phyloP scores from a whole-genome alignment of 2,329 filamentous ascomycete species.

The Aquanectria penicillioides region DNA sequence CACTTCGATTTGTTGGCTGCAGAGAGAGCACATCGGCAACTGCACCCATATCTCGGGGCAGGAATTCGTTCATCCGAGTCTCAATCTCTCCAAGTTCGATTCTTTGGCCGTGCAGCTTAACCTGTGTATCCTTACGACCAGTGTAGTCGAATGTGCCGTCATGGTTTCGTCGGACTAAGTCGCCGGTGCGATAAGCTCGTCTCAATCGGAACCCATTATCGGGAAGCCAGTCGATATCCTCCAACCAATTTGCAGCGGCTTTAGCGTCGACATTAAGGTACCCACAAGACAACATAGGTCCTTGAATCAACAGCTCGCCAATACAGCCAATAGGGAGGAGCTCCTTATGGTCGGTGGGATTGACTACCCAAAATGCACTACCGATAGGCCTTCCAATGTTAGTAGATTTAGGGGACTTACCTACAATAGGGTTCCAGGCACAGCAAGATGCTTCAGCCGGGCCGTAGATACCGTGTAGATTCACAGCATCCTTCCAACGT shows the following conservation, averaged over 20 bases:
- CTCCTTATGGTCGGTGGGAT: slow-evolving; percentile 11
- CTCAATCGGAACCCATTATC: slow-evolving; percentile 26
- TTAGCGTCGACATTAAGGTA: slow-evolving; percentile 29
- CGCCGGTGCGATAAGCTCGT: slow-evolving; percentile 33
- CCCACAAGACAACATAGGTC: slow-evolving; percentile 37
- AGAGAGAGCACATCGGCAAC: slow-evolving; percentile 24
- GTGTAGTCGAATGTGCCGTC: slow-evolving; percentile 42
- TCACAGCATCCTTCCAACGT: slow-evolving; percentile 28
- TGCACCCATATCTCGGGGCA: slow-evolving; percentile 30
- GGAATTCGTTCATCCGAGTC: slow-evolving; percentile 24
- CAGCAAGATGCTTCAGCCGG: slow-evolving; percentile 28
- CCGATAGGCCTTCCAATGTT: slow-evolving; percentile 3
- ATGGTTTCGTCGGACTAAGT: slow-evolving; percentile 34
- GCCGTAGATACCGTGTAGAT: slow-evolving; percentile 29
- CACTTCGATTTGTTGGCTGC: slow-evolving; percentile 4
- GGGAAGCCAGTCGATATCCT: slow-evolving; percentile 15
- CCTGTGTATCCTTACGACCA: slow-evolving; percentile 41
- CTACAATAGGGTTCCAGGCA: slow-evolving; percentile 25
- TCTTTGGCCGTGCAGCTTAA: slow-evolving; percentile 46
- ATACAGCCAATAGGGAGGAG: slow-evolving; percentile 38
- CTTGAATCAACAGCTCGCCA: slow-evolving; percentile 39
- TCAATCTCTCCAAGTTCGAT: slow-evolving; percentile 45
- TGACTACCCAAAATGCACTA: slow-evolving; percentile 10
- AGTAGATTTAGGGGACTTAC: slow-evolving; percentile 7
- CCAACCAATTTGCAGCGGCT: slow-evolving; percentile 26